These are phyloP conservation scores for Nymphaea thermarum DNA, from an alignment of 164 flowering plant species.

Conservation along the genomic window DNA sequence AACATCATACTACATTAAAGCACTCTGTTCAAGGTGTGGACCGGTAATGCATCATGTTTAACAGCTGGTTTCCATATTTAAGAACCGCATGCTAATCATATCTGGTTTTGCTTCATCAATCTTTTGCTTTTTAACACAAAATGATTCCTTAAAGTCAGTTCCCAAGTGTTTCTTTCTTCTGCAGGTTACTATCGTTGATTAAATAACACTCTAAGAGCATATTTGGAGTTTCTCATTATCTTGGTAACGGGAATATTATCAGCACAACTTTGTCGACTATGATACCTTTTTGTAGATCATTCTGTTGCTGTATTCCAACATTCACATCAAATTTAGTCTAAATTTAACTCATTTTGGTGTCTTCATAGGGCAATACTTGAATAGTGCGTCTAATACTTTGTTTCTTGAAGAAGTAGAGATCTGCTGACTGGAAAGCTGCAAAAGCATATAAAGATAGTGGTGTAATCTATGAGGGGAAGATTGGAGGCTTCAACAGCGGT, in stretches of 20 bases:
- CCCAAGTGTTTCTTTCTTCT: too few relatives aligned
- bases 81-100: too few relatives aligned
- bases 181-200: too few relatives aligned
- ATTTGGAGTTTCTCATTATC: too few relatives aligned
- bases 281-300: background rate
- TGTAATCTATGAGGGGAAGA: constrained; percentile 41
- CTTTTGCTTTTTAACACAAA: too few relatives aligned
- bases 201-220: too few relatives aligned
- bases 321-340: constrained; percentile 2
- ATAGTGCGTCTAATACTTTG: constrained; percentile 24
- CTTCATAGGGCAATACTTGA: constrained; percentile 5
- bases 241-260: too few relatives aligned
- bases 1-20: too few relatives aligned
- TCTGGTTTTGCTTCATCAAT: too few relatives aligned
- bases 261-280: background rate
- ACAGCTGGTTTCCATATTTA: too few relatives aligned
- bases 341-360: constrained; percentile 3
- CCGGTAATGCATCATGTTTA: too few relatives aligned
- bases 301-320: constrained; percentile 1
- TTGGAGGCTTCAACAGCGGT: constrained; percentile 75
- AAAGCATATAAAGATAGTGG: constrained; percentile 48
- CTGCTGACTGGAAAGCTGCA: constrained; percentile 90
- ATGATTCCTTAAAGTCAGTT: background rate
- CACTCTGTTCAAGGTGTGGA: too few relatives aligned
- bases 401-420: constrained; percentile 73